These are phyloP conservation scores for Coniochaeta prunicola DNA, from an alignment of 2,329 filamentous ascomycete genomes.

Conservation along the genomic window DNA sequence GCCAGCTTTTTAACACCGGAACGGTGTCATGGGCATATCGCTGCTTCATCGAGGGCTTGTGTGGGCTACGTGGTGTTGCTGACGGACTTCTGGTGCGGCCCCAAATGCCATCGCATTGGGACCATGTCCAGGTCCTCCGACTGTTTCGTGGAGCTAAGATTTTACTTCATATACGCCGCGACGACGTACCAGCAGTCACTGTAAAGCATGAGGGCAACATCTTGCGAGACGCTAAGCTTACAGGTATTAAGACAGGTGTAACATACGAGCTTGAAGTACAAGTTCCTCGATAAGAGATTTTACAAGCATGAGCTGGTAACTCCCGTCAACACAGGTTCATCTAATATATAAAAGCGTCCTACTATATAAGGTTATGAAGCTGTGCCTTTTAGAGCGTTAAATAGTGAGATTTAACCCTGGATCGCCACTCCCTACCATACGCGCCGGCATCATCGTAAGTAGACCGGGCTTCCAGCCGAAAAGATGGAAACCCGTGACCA, in stretches of 20 bases:
- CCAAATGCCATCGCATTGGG: conserved; percentile 43
- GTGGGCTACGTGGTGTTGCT: conserved; percentile 41
- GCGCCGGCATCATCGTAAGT: no score
- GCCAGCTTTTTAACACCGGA: conserved; percentile 52
- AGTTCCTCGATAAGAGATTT: background rate
- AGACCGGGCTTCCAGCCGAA: no score
- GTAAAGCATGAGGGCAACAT: conserved; percentile 29
- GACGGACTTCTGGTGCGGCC: conserved; percentile 39
- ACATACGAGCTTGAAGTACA: conserved; percentile 36
- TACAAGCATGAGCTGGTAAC: no score
- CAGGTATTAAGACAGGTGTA: conserved; percentile 30
- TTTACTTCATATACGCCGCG: conserved; percentile 33
- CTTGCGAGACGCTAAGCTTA: conserved; percentile 32
- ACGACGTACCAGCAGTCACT: conserved; percentile 26
- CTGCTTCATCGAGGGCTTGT: conserved; percentile 47
- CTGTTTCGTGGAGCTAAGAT: conserved; percentile 45
- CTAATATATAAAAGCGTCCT: no score
- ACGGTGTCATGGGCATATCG: conserved; percentile 51
- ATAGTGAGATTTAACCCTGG: no score
- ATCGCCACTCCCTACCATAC: no score
- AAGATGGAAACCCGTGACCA: no score
- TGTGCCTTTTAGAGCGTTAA: no score
- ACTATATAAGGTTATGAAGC: no score
- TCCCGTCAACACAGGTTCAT: no score
- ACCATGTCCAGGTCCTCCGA: conserved; percentile 36